Evolutionary conservation across 805 yeast genomes (phyloP).

Genomic region (Brettanomyces anomalus): DNA sequence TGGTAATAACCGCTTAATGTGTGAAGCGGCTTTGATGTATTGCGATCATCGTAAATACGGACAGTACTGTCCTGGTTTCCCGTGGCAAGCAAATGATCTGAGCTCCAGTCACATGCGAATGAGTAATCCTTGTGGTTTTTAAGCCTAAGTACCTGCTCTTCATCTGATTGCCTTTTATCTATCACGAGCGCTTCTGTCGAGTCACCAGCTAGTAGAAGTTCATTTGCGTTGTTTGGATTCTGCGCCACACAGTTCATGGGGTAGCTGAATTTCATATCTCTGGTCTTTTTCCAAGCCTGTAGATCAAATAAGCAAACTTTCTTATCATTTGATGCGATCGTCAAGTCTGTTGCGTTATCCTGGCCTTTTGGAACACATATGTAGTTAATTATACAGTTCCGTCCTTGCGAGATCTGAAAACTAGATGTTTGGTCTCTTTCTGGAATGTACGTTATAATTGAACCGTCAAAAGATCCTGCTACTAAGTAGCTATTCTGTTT

Average conservation of each 20-base stretch:
- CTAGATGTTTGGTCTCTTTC: conserved; percentile 24
- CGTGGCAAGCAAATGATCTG: conserved; percentile 29
- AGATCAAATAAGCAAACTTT: conserved; percentile 34
- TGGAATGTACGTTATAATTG: conserved; percentile 32
- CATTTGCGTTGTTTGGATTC: conserved; percentile 29
- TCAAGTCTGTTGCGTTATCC: conserved; percentile 18
- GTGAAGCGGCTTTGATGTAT: conserved; percentile 7
- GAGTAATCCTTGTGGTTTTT: conserved; percentile 47
- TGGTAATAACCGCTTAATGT: conserved; percentile 13
- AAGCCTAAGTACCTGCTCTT: conserved; percentile 8
- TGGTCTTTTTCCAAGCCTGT: conserved; percentile 10
- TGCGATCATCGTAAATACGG: conserved; percentile 43
- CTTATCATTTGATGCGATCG: conserved; percentile 45
- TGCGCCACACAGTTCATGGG: conserved; percentile 42
- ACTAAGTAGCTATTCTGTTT: conserved; percentile 29
- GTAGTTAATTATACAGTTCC: conserved; percentile 47
- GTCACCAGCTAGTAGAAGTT: conserved; percentile 45
- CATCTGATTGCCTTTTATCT: conserved; percentile 29
- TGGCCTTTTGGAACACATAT: conserved; percentile 26
- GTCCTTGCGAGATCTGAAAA: conserved; percentile 30
- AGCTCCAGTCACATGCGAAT: conserved; percentile 52
- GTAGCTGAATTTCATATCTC: conserved; percentile 27
- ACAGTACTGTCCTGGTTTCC: conserved; percentile 58
- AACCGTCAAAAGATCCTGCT: conserved; percentile 50
- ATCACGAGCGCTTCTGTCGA: conserved; percentile 31